A percentile compares a stretch with the other conserved stretches of the same genome.
These are phyloP conservation scores for Podospora pseudoanserina DNA, from an alignment of 495 filamentous ascomycete species.

Conservation along the genomic window DNA sequence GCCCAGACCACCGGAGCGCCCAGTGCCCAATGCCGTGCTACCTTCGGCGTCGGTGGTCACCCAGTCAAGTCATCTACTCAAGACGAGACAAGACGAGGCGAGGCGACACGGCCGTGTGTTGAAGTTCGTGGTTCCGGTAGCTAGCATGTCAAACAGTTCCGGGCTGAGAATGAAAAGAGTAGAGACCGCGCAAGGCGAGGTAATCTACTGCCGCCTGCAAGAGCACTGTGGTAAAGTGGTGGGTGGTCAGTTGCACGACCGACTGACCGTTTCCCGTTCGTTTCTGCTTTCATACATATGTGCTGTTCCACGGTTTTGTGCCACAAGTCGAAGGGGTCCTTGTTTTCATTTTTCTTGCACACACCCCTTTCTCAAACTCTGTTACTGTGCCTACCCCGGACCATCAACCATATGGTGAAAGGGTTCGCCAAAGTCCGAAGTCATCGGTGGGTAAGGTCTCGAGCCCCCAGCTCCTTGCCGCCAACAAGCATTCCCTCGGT, in stretches of 20 bases:
- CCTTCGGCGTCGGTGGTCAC: not conserved
- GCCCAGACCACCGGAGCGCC: conserved; percentile 8
- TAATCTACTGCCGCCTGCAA: not conserved
- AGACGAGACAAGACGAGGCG: conserved; percentile 8
- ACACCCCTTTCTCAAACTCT: not conserved
- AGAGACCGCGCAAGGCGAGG: not conserved
- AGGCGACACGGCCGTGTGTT: not conserved
- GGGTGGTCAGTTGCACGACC: not conserved
- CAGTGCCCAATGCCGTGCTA: conserved; percentile 9
- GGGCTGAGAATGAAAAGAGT: not conserved
- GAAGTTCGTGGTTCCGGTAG: not conserved
- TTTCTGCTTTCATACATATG: not conserved
- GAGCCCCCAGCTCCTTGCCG: not conserved
- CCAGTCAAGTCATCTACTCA: not conserved
- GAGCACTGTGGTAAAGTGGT: not conserved
- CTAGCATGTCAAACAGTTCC: not conserved
- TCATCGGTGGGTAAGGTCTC: not conserved
- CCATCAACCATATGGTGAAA: not conserved
- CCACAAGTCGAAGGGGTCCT: not conserved
- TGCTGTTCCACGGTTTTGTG: not conserved
- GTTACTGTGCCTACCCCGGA: not conserved
- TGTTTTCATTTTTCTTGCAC: not conserved
- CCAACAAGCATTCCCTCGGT: not conserved
- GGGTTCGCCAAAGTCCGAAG: not conserved
- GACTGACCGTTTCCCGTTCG: not conserved